These are phyloP conservation scores for Excoecaria agallocha DNA, from an alignment of 345 rosid genomes.

Conservation along the genomic window DNA sequence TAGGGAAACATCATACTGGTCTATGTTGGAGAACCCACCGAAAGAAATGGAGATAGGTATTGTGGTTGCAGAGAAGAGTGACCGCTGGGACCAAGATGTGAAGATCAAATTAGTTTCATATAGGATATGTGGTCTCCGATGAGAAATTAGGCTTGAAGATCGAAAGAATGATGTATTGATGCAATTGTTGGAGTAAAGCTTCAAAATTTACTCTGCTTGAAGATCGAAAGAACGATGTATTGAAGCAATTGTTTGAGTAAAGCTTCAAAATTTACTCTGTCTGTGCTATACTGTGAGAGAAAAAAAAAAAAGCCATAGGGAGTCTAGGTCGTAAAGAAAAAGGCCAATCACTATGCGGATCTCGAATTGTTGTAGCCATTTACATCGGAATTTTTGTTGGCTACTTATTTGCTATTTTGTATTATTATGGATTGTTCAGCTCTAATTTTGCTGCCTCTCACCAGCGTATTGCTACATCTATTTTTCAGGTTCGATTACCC, in stretches of 20 bases:
- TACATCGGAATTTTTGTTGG: conserved; percentile 64
- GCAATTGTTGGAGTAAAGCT: too few species aligned
- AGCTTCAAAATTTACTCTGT: not conserved
- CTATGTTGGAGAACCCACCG: conserved; percentile 83
- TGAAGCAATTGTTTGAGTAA: not conserved
- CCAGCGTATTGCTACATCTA: conserved; percentile 37
- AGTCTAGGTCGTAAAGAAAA: conserved; percentile 76
- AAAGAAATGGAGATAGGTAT: too few species aligned
- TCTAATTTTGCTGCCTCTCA: conserved; percentile 27
- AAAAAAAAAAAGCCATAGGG: conserved; percentile 41
- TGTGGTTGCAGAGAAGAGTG: conserved; percentile 84
- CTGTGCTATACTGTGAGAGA: not conserved
- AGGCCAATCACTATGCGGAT: conserved; percentile 55
- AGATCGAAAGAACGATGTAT: not conserved
- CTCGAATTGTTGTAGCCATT: conserved; percentile 72
- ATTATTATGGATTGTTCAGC: conserved; percentile 64
- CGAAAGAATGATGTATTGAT: too few species aligned
- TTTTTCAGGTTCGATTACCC: conserved; percentile 44
- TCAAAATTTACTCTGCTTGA: too few species aligned
- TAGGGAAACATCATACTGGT: conserved; percentile 84
- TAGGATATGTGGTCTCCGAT: too few species aligned
- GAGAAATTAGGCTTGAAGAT: too few species aligned
- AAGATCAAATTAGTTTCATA: too few species aligned
- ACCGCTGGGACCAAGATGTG: conserved; percentile 63
- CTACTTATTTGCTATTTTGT: conserved; percentile 60